Percentiles rank a stretch among this genome's conserved stretches.
Conservation (phyloP, 2,329 filamentous ascomycete genomes). For the Huntiella decipiens region DNA sequence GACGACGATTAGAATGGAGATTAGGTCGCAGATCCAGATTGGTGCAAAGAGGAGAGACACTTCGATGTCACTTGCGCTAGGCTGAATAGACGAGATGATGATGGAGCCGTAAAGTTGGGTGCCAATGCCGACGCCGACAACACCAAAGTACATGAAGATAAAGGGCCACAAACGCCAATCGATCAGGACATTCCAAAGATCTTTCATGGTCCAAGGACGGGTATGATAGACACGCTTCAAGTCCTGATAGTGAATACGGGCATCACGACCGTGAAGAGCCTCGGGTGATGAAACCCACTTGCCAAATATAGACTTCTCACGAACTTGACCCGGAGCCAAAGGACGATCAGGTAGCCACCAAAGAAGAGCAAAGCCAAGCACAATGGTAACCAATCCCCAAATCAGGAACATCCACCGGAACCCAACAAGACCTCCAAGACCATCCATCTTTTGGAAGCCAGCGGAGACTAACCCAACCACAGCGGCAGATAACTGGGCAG, state of each 20-base stretch:
- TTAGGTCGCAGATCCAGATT: slow-evolving; percentile 86
- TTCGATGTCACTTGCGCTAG: slow-evolving; percentile 50
- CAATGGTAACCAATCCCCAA: slow-evolving; percentile 57
- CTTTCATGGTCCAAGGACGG: slow-evolving; percentile 50
- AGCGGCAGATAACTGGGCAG: slow-evolving; percentile 70
- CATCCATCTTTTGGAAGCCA: slow-evolving; percentile 84
- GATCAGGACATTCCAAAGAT: slow-evolving; percentile 50
- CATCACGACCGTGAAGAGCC: slow-evolving; percentile 58
- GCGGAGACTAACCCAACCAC: slow-evolving; percentile 80
- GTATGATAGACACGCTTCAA: slow-evolving; percentile 63
- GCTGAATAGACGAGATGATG: slow-evolving; percentile 65
- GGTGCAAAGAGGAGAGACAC: slow-evolving; percentile 73
- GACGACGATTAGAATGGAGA: slow-evolving; percentile 69
- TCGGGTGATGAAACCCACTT: slow-evolving; percentile 38
- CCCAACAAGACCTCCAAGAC: slow-evolving; percentile 52
- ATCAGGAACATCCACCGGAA: slow-evolving; percentile 89
- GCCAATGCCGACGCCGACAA: slow-evolving; percentile 80
- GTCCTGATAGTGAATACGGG: slow-evolving; percentile 65
- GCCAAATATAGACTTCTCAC: slow-evolving; percentile 18
- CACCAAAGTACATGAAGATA: slow-evolving; percentile 82
- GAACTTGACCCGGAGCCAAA: slow-evolving; percentile 46
- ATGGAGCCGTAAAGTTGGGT: slow-evolving; percentile 76
- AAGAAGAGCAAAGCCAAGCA: slow-evolving; percentile 53
- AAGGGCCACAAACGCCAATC: slow-evolving; percentile 85
- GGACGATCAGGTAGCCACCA: slow-evolving; percentile 88